Evolutionary conservation across 108 stramenopile genomes (phyloP), one percentile per base, ranked within the genome.

Genomic region (Aurantiochytrium sp.): DNA sequence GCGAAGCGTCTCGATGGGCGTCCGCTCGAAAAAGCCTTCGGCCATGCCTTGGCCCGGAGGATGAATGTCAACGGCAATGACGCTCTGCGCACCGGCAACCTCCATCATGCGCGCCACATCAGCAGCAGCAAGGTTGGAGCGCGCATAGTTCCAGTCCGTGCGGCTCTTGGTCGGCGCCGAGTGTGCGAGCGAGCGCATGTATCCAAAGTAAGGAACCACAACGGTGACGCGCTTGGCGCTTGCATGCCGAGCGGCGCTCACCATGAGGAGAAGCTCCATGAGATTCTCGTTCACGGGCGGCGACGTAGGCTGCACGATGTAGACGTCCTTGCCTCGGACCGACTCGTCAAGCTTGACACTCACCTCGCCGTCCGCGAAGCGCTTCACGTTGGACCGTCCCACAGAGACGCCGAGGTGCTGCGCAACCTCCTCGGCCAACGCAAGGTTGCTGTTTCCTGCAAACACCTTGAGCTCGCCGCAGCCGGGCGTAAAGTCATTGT

Each of bases 401-500:
- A 99, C 93, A 89, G 96, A 96, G 92, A 98, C 96, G 55, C 98
- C 98, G 87, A 99, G 91, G 59, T 97, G 93, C 45, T 95, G 95
- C 69, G 97, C 95, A 90, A 99, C 97, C 90, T 99, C 99, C 47
- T 97, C 87, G n/a, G 98, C 97, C 23, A 99, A 94, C 43, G 94
- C 92, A 91, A 96, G 94, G 94, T 99, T 99, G 49, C 97, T 97
- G 90, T 98, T 98, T 28, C 99, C 99, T 47, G 96, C 95, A 90
- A 99, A 98, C n/a, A 99, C 88, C 91, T 99, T 98, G 90, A 99
- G 93, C 5, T 83, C 76, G 45, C 76, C 76, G 51, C 76, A 83
- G 25, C 76, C 76, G 10, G 76, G 76, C 19, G 51, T 53, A 28
- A 83, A 83, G 49, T 53, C 76, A 83, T 83, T 83, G 45, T 83